Conservation (phyloP, 177 flowering plant species). For the Vitis hybrid region DNA sequence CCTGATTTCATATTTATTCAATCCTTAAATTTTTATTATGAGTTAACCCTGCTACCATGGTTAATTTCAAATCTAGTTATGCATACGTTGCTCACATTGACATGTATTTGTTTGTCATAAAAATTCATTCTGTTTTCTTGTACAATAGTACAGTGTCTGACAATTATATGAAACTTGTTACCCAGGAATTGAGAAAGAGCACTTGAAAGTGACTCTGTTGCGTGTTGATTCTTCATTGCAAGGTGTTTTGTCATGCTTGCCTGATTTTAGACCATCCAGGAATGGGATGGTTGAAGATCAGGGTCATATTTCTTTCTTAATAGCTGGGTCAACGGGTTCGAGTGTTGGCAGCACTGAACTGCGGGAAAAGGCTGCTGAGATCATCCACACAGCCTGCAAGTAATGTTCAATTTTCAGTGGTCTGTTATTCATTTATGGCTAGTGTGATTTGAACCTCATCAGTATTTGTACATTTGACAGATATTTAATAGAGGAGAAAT, state of each 20-base stretch:
- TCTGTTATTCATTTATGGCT: not conserved
- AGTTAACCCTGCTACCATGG: too few relatives aligned
- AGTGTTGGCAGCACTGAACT: slow-evolving; percentile 77
- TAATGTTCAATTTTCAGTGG: slow-evolving; percentile 31
- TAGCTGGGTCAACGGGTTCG: slow-evolving; percentile 92
- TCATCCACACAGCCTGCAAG: slow-evolving; percentile 83
- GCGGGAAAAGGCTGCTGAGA: slow-evolving; percentile 82
- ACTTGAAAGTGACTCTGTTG: slow-evolving; percentile 91
- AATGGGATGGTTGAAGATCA: slow-evolving; percentile 47
- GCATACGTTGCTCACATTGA: too few relatives aligned
- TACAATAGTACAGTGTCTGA: slow-evolving; percentile 7
- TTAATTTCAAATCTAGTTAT: too few relatives aligned
- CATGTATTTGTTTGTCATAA: not conserved
- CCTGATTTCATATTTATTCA: too few relatives aligned
- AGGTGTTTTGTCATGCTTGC: slow-evolving; percentile 96
- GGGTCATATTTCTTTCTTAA: slow-evolving; percentile 42
- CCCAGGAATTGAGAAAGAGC: slow-evolving; percentile 87
- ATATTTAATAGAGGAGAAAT: slow-evolving; percentile 79
- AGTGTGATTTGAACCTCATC: slow-evolving; percentile 16
- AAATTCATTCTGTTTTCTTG: not conserved
- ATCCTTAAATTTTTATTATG: too few relatives aligned
- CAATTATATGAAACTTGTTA: slow-evolving; percentile 13
- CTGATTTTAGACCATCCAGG: slow-evolving; percentile 77
- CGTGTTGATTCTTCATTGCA: slow-evolving; percentile 91
- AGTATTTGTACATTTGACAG: slow-evolving; percentile 37